phyloP scores from a whole-genome alignment of 257 asterid genomes.

The Solanum rostratum region DNA sequence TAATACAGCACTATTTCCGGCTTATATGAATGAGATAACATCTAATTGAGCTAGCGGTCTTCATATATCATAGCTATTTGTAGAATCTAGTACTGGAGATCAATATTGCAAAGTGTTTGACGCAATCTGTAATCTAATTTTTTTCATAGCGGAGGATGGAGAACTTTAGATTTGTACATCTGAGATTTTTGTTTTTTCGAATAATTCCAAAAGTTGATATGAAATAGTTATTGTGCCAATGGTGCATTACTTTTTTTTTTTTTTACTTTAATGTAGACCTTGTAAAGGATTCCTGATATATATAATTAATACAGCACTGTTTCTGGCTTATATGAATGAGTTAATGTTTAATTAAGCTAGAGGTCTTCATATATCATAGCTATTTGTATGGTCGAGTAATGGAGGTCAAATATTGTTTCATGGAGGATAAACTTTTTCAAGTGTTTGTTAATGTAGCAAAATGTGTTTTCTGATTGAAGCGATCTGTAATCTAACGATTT shows the following conservation, averaged over 20 bases:
- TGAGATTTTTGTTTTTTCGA: neutral
- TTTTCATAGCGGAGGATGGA: neutral
- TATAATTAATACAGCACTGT: neutral
- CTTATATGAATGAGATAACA: neutral
- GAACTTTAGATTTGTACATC: neutral
- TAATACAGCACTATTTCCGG: neutral
- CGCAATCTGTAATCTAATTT: neutral
- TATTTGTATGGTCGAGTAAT: neutral
- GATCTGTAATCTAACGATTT: neutral
- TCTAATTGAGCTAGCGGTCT: neutral
- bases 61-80: neutral
- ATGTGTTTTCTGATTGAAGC: neutral
- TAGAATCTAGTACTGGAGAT: too few relatives aligned
- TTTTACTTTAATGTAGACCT: neutral
- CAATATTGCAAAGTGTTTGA: too few relatives aligned
- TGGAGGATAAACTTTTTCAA: neutral
- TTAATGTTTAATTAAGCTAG: neutral
- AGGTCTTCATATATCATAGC: neutral
- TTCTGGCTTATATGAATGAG: neutral
- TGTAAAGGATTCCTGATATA: neutral
- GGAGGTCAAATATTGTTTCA: neutral
- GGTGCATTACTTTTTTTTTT: neutral
- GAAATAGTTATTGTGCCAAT: neutral
- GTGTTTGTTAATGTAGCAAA: neutral
- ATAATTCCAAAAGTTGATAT: neutral